Percentiles rank a stretch among this genome's conserved stretches.
phyloP scores from a whole-genome alignment of 179 eudicot species.

The Actinidia polygama region DNA sequence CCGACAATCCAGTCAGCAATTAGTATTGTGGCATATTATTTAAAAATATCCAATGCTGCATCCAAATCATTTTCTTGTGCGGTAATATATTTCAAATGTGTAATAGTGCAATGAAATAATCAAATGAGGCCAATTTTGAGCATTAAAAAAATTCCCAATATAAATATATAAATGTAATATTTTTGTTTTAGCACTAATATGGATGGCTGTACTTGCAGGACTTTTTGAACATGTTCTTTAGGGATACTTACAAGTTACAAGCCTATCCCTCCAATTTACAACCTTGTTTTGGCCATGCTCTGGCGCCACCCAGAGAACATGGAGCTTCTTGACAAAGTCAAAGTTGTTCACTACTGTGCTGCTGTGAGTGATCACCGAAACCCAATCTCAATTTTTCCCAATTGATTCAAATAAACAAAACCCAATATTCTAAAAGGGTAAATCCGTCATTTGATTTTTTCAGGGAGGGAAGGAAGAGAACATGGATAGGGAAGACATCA shows the following conservation, averaged over 20 bases:
- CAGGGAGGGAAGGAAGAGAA: constrained; percentile 68
- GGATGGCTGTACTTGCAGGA: constrained; percentile 17
- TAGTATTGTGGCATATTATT: constrained; percentile 9
- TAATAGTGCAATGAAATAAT: too few relatives aligned
- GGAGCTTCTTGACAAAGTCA: constrained; percentile 23
- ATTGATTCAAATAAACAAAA: background rate
- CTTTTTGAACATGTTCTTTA: constrained; percentile 35
- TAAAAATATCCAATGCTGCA: constrained; percentile 15
- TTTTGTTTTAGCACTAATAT: background rate
- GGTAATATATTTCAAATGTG: too few relatives aligned
- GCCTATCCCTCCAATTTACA: constrained; percentile 33
- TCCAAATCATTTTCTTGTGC: constrained; percentile 36
- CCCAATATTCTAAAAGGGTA: background rate
- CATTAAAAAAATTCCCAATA: background rate
- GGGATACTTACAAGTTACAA: constrained; percentile 29
- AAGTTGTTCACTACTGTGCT: constrained; percentile 42
- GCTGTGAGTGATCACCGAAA: constrained; percentile 34
- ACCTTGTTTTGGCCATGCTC: constrained; percentile 36
- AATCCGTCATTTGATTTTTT: background rate
- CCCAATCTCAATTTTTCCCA: too few relatives aligned
- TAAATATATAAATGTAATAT: background rate
- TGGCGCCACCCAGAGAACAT: constrained; percentile 39
- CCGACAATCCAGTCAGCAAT: too few relatives aligned
- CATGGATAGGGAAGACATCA: constrained; percentile 67
- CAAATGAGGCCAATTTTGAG: background rate